phyloP scores from a whole-genome alignment of 192 early-diverging fungal species.

The Mortierella antarctica region DNA sequence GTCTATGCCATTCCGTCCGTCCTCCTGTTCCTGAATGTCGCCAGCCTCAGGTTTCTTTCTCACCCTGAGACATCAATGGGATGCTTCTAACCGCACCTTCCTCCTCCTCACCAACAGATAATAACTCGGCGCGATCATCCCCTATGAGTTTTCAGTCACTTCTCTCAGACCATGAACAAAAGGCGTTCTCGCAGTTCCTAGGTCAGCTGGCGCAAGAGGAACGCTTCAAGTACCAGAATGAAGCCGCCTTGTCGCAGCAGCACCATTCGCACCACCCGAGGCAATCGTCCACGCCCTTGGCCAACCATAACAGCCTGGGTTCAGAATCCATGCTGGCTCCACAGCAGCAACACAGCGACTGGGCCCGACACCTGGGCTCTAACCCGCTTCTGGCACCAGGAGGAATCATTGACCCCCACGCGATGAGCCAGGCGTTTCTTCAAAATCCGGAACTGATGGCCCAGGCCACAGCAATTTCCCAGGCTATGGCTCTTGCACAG shows the following conservation, averaged over 20 bases:
- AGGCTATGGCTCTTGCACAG: slow-evolving; percentile 42
- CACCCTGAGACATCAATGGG: neutral
- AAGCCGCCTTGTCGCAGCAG: neutral
- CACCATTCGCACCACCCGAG: slow-evolving; percentile 9
- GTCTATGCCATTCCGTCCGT: neutral
- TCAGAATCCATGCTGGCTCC: neutral
- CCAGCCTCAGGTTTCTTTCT: neutral
- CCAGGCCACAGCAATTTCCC: slow-evolving; percentile 47
- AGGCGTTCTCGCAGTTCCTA: slow-evolving; percentile 40
- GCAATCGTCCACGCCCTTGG: neutral
- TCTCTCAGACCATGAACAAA: slow-evolving; percentile 48
- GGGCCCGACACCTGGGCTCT: slow-evolving; percentile 28
- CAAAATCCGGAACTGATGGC: slow-evolving; percentile 50
- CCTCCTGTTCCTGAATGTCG: neutral
- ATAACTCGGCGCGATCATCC: no score
- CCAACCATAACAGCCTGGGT: neutral
- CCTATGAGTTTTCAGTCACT: slow-evolving; percentile 40
- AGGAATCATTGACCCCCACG: slow-evolving; percentile 35
- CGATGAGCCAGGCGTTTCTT: slow-evolving; percentile 49
- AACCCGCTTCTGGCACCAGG: slow-evolving; percentile 33
- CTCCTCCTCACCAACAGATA: neutral
- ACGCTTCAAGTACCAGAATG: slow-evolving; percentile 7
- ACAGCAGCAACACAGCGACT: slow-evolving; percentile 34
- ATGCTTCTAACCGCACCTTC: neutral
- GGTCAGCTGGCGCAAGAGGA: slow-evolving; percentile 39